These are phyloP conservation scores for Oryza longistaminata DNA, from an alignment of 176 grass and related monocot genomes.

Conservation along the genomic window DNA sequence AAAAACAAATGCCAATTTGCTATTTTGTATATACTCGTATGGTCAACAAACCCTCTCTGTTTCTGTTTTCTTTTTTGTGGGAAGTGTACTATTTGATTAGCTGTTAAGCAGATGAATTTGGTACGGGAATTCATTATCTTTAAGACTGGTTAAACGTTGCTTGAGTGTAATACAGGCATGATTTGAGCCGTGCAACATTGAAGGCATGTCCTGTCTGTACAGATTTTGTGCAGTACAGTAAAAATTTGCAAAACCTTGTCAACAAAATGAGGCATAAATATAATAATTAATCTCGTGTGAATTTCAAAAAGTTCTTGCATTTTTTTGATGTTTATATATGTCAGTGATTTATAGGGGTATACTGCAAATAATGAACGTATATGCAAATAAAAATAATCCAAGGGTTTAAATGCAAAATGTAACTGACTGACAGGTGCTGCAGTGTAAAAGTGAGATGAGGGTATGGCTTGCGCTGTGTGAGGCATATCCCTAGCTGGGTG, in stretches of 20 bases:
- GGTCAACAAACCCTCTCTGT: not conserved
- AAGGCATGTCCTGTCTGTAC: not conserved
- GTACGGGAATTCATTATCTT: not conserved
- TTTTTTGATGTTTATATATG: no score
- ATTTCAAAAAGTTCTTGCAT: no score
- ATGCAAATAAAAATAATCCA: no score
- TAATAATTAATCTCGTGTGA: no score
- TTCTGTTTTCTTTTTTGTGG: not conserved
- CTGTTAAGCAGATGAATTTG: not conserved
- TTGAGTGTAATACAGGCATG: conserved; percentile 23
- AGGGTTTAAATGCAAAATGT: no score
- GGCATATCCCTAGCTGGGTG: no score
- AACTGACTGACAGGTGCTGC: no score
- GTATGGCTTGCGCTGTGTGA: no score
- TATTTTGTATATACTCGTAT: not conserved
- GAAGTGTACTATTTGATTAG: not conserved
- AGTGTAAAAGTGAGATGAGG: no score
- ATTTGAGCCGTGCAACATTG: conserved; percentile 5
- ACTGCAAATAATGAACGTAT: no score
- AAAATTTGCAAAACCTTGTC: not conserved
- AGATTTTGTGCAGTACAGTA: not conserved
- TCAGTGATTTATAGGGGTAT: no score
- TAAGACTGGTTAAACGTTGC: not conserved
- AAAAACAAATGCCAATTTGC: not conserved
- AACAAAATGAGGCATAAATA: not conserved